Evolutionary conservation across 2,329 filamentous ascomycete species (phyloP).

Genomic region (Scedosporium boydii): DNA sequence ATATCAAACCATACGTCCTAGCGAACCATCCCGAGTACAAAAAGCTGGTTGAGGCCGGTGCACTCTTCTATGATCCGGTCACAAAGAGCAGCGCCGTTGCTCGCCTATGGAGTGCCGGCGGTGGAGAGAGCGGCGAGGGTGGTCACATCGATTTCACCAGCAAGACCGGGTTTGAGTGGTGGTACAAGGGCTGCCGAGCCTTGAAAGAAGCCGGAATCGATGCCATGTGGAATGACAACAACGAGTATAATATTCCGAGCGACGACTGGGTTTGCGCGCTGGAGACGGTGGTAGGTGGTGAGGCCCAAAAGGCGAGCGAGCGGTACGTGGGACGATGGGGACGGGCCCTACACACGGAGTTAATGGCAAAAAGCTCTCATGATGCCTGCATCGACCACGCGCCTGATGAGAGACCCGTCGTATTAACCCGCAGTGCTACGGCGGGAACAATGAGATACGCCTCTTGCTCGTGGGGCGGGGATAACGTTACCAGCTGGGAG

Average conservation of each 20-base stretch:
- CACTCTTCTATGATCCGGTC: slow-evolving; percentile 52
- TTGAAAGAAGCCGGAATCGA: slow-evolving; percentile 57
- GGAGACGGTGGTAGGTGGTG: slow-evolving; percentile 25
- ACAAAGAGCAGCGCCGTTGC: slow-evolving; percentile 45
- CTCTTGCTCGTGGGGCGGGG: slow-evolving; percentile 64
- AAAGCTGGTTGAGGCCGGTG: slow-evolving; percentile 46
- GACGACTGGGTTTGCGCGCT: slow-evolving; percentile 58
- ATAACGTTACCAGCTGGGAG: slow-evolving; percentile 66
- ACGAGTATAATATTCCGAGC: slow-evolving; percentile 59
- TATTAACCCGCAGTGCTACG: slow-evolving; percentile 62
- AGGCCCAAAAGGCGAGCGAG: slow-evolving; percentile 23
- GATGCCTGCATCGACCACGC: slow-evolving; percentile 52
- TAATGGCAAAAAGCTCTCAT: slow-evolving; percentile 62
- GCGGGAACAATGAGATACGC: slow-evolving; percentile 61
- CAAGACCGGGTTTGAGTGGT: slow-evolving; percentile 57
- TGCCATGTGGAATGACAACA: slow-evolving; percentile 73
- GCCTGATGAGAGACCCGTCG: slow-evolving; percentile 53
- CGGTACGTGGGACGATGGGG: slow-evolving; percentile 59
- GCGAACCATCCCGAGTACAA: slow-evolving; percentile 57
- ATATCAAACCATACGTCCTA: slow-evolving; percentile 65
- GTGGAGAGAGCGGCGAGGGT: slow-evolving; percentile 59
- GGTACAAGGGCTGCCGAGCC: slow-evolving; percentile 57
- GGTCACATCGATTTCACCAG: slow-evolving; percentile 68
- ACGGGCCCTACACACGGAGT: slow-evolving; percentile 57
- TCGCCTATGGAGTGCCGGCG: slow-evolving; percentile 62